A percentile compares a stretch with the other conserved stretches of the same genome.
Conservation (phyloP, 768 basidiomycete species). For the Mycena vitilis region DNA sequence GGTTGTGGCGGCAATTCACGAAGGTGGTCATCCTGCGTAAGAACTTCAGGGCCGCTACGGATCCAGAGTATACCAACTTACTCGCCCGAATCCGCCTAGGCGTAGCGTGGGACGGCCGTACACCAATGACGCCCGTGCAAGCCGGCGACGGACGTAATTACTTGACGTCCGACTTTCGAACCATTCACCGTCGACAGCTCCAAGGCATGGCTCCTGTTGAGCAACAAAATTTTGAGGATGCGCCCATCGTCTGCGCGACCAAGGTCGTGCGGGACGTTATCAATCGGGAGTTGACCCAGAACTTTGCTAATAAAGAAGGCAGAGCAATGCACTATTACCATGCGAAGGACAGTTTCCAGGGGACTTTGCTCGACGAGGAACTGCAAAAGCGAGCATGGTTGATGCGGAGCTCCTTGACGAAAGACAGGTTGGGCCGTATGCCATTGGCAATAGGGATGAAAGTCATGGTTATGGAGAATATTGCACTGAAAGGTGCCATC, state of each 20-base stretch:
- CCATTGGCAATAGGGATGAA: slow-evolving; percentile 1
- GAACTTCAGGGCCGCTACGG: not conserved
- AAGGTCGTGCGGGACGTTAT: slow-evolving; percentile 3
- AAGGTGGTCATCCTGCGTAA: slow-evolving; percentile 10
- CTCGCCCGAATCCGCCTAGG: slow-evolving; percentile 3
- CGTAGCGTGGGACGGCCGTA: not conserved
- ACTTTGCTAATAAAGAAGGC: not conserved
- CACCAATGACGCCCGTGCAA: not conserved
- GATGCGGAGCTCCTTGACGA: not conserved
- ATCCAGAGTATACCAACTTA: slow-evolving; percentile 10
- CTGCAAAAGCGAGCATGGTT: not conserved
- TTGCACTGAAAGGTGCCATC: not conserved
- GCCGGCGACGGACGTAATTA: not conserved
- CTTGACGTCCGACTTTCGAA: not conserved
- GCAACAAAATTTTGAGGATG: not conserved
- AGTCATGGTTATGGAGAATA: slow-evolving; percentile 13
- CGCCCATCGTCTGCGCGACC: slow-evolving; percentile 4
- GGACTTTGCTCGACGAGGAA: not conserved
- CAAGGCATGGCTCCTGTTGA: not conserved
- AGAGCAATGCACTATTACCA: not conserved
- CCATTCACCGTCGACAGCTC: not conserved
- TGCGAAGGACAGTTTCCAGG: not conserved
- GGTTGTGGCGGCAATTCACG: slow-evolving; percentile 4
- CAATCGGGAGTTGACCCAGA: not conserved
- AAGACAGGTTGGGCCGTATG: not conserved